These are phyloP conservation scores for Dioscorea dumetorum DNA, from an alignment of 106 monocot genomes.

Conservation along the genomic window DNA sequence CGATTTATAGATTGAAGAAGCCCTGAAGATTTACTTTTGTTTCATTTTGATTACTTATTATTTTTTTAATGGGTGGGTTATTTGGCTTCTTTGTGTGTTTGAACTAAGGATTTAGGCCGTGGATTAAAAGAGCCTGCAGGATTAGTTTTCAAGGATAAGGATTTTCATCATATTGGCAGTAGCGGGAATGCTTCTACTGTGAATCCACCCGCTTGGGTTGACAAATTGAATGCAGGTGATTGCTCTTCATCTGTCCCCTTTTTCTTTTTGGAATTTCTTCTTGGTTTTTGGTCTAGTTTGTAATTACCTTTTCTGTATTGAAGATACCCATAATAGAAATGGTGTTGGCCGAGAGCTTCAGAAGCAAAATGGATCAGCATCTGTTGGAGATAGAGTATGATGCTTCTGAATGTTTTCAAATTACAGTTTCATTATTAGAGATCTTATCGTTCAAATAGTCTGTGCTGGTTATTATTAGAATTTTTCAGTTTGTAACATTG, in stretches of 20 bases:
- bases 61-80: background rate
- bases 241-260: background rate
- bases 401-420: background rate
- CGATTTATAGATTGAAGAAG: background rate
- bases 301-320: background rate
- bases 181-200: background rate
- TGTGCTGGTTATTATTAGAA: background rate
- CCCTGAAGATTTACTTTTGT: background rate
- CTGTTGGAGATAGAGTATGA: constrained; percentile 1
- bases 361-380: background rate
- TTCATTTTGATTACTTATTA: background rate
- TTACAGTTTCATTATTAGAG: background rate
- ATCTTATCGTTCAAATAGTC: background rate
- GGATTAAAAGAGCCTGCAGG: constrained; percentile 6
- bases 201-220: background rate
- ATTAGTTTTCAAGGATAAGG: background rate
- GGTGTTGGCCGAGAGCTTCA: background rate
- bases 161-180: background rate
- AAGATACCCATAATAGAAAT: background rate
- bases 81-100: background rate
- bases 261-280: background rate
- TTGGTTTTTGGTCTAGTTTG: background rate
- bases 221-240: background rate
- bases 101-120: constrained; percentile 1
- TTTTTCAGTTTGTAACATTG: background rate